These are phyloP conservation scores for Pisolithus microcarpus DNA, from an alignment of 768 basidiomycete genomes.

Conservation along the genomic window DNA sequence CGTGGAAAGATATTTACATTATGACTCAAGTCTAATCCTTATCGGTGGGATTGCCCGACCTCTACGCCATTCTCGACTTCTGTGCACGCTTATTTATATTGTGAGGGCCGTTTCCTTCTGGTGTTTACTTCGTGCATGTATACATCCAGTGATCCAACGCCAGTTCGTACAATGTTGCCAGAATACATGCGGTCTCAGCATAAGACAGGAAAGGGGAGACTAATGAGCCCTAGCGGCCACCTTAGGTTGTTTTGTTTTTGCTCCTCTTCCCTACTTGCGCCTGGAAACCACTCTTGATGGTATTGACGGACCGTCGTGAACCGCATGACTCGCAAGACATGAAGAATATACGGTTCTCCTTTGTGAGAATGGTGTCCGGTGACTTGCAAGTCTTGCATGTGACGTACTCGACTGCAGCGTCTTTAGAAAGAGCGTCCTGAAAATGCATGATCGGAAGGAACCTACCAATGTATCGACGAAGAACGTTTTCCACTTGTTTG, in stretches of 20 bases:
- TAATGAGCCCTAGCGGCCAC: background rate
- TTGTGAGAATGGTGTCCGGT: constrained; percentile 90
- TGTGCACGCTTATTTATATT: background rate
- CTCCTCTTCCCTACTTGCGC: constrained; percentile 88
- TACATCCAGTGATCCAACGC: constrained; percentile 16
- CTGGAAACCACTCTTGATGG: constrained; percentile 99
- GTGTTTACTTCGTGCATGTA: constrained; percentile 14
- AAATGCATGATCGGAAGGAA: constrained; percentile 7
- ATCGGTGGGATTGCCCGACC: background rate
- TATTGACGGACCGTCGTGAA: constrained; percentile 82
- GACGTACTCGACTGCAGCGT: constrained; percentile 81
- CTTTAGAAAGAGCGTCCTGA: background rate
- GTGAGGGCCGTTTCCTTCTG: background rate
- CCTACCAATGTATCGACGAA: constrained; percentile 93
- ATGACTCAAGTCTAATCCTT: constrained; percentile 5
- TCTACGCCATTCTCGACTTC: background rate
- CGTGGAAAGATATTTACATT: constrained; percentile 2
- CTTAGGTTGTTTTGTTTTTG: constrained; percentile 68
- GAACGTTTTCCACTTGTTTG: constrained; percentile 95
- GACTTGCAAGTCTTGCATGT: constrained; percentile 99
- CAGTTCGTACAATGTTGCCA: constrained; percentile 7
- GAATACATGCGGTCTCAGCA: background rate
- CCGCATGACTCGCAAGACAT: constrained; percentile 91
- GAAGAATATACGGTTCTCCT: constrained; percentile 99
- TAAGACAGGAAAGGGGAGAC: too few species aligned